Evolutionary conservation across 495 filamentous ascomycete species (phyloP).

Genomic region (Neohortaea acidophila): DNA sequence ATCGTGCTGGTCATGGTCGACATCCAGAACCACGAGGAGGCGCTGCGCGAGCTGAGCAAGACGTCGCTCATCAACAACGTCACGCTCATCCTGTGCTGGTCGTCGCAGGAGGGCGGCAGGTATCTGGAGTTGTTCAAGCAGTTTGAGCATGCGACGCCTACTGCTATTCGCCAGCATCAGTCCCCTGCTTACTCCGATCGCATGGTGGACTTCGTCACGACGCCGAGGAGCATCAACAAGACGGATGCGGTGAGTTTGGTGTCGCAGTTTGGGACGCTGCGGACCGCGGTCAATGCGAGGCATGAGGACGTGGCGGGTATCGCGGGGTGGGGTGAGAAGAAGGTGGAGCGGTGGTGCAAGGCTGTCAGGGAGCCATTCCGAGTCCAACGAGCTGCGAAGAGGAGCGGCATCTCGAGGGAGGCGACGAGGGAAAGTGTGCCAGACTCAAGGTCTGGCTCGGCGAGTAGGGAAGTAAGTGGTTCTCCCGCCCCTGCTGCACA

Average conservation of each 20-base stretch:
- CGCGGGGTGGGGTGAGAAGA: constrained; percentile 88
- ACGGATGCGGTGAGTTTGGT: constrained; percentile 81
- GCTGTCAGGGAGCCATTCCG: constrained; percentile 74
- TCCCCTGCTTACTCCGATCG: constrained; percentile 69
- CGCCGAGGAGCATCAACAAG: constrained; percentile 80
- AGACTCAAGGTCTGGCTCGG: not conserved
- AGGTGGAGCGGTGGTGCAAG: constrained; percentile 68
- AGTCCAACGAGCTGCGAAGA: constrained; percentile 49
- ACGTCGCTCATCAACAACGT: constrained; percentile 83
- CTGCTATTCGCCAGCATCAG: constrained; percentile 67
- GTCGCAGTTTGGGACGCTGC: constrained; percentile 71
- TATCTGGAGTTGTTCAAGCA: constrained; percentile 92
- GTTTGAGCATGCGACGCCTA: constrained; percentile 71
- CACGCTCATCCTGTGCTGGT: constrained; percentile 86
- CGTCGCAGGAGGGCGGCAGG: constrained; percentile 74
- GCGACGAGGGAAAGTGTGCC: not conserved
- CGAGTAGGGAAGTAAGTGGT: not conserved
- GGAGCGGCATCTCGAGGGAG: constrained; percentile 27
- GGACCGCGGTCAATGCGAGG: constrained; percentile 71
- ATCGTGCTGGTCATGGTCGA: constrained; percentile 84
- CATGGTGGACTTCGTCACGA: constrained; percentile 85
- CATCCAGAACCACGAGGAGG: constrained; percentile 71
- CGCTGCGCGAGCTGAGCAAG: constrained; percentile 69
- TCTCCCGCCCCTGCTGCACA: not conserved
- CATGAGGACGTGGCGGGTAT: constrained; percentile 71